Evolutionary conservation across 208 protist genomes (phyloP).

Genomic region (Spongospora subterranea): DNA sequence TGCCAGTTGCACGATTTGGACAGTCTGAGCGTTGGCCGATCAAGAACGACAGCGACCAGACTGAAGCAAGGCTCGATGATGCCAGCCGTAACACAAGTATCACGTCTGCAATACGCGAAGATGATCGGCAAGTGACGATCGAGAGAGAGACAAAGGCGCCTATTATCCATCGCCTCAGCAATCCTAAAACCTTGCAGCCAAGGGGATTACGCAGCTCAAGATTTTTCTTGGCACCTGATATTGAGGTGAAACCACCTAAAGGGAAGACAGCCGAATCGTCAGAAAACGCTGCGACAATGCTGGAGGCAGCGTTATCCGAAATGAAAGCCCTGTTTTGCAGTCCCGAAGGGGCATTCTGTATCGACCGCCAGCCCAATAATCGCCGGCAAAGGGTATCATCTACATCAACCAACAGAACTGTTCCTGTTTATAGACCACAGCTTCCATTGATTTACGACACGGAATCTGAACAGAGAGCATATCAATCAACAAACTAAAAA

Average conservation of each 20-base stretch:
- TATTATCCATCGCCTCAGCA: background rate
- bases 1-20: background rate
- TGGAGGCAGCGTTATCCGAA: slow-evolving; percentile 12
- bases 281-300: background rate
- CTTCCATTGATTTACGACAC: too few relatives aligned
- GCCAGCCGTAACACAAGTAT: background rate
- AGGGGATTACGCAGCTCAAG: background rate
- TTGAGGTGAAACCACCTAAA: background rate
- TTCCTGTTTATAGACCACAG: too few relatives aligned
- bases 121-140: background rate
- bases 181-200: slow-evolving; percentile 23
- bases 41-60: background rate
- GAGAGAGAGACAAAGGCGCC: background rate
- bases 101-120: background rate
- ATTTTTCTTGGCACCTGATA: background rate
- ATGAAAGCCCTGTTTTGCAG: slow-evolving; percentile 20
- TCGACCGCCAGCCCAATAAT: too few relatives aligned
- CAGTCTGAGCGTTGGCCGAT: slow-evolving; percentile 2
- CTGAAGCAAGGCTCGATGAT: background rate
- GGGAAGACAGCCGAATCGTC: background rate
- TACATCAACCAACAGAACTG: too few relatives aligned
- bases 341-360: background rate
- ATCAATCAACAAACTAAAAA: too few relatives aligned
- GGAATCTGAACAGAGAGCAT: too few relatives aligned
- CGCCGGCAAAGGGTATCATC: too few relatives aligned